Evolutionary conservation across 208 protist species (phyloP).

Genomic region (Crithidia bombi): DNA sequence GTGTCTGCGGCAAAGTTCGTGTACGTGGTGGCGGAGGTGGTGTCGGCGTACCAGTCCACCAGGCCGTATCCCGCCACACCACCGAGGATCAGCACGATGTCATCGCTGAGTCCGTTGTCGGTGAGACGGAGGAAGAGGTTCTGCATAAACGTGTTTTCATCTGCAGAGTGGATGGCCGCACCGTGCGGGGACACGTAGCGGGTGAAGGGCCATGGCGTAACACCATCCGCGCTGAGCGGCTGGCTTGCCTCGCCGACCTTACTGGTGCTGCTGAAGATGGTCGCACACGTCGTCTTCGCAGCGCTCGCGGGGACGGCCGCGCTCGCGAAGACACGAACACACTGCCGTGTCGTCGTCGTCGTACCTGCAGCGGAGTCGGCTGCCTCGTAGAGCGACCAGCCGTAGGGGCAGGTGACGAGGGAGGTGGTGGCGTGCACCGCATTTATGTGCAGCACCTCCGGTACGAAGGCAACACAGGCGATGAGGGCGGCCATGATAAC

Average conservation of each 20-base stretch:
- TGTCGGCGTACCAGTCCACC: conserved; percentile 30
- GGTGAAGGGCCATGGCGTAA: conserved; percentile 32
- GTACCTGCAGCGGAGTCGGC: neutral
- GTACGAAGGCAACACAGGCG: conserved; percentile 8
- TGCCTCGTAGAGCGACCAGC: conserved; percentile 28
- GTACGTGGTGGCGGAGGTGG: conserved; percentile 19
- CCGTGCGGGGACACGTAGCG: conserved; percentile 21
- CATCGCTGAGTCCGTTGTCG: conserved; percentile 7
- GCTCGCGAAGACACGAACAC: conserved; percentile 20
- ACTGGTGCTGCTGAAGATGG: neutral
- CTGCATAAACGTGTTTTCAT: conserved; percentile 17
- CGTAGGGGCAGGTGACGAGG: conserved; percentile 25
- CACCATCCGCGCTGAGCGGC: conserved; percentile 17
- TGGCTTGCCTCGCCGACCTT: neutral
- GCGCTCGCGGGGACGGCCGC: conserved; percentile 1
- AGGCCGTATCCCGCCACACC: conserved; percentile 30
- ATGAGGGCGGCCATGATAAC: neutral
- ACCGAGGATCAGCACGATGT: conserved; percentile 23
- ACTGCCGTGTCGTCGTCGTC: conserved; percentile 1
- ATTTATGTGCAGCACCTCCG: conserved; percentile 14
- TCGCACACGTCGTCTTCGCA: conserved; percentile 12
- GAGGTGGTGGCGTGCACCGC: conserved; percentile 1
- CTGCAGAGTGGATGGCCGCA: conserved; percentile 15
- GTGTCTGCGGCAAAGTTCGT: conserved; percentile 43
- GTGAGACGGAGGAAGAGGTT: neutral